These are phyloP conservation scores for Fusarium protoensiforme DNA, from an alignment of 2,329 filamentous ascomycete species.

Conservation along the genomic window DNA sequence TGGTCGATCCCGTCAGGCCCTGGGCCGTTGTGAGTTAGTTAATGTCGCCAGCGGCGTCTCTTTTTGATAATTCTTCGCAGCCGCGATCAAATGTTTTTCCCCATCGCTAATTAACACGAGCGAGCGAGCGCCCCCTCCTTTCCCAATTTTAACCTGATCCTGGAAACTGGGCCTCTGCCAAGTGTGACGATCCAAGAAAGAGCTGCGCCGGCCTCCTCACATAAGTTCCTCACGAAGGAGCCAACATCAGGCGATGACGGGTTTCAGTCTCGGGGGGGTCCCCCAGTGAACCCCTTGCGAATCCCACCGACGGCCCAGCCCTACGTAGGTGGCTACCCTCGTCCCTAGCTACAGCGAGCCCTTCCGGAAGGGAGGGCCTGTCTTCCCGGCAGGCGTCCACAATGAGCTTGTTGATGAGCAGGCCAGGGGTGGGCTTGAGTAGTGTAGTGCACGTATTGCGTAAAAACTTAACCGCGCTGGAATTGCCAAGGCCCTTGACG, in stretches of 20 bases:
- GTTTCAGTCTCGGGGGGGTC: slow-evolving; percentile 18
- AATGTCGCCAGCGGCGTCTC: slow-evolving; percentile 15
- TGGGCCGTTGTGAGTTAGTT: background rate
- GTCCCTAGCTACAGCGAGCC: background rate
- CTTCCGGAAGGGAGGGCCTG: background rate
- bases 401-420: background rate
- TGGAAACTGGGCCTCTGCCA: background rate
- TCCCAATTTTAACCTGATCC: background rate
- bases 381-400: background rate
- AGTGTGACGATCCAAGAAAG: background rate
- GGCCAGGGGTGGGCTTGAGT: background rate
- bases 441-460: background rate
- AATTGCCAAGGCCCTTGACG: slow-evolving; percentile 12
- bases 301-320: background rate
- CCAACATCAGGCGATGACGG: slow-evolving; percentile 6
- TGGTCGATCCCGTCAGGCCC: background rate
- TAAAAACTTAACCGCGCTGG: background rate
- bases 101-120: background rate
- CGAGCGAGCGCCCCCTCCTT: background rate
- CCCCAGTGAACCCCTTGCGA: background rate
- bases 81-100: background rate
- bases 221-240: slow-evolving; percentile 4
- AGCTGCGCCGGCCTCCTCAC: slow-evolving; percentile 4
- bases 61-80: background rate
- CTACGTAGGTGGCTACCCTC: background rate